Percentiles rank a stretch among this genome's conserved stretches.
Evolutionary conservation across 257 asterid genomes (phyloP).

Genomic region (Prunella vulgaris): DNA sequence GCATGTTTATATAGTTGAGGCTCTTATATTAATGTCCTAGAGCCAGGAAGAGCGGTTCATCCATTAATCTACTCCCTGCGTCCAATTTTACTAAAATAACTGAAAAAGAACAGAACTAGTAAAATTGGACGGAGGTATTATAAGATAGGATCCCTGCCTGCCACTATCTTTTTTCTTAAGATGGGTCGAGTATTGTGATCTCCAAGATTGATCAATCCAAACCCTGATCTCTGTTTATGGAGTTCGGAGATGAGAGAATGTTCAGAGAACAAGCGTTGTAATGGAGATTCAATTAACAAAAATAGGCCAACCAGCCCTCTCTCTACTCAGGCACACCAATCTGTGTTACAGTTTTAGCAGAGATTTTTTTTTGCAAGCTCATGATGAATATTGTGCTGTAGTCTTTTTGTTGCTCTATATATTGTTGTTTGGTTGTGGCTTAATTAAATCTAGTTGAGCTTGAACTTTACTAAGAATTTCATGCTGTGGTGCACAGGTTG

Average conservation of each 20-base stretch:
- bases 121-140: no score
- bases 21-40: no score
- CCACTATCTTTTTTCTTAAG: background rate
- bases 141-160: no score
- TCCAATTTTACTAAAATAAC: no score
- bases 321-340: background rate
- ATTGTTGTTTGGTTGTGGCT: background rate
- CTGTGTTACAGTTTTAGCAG: background rate
- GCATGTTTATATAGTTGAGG: no score
- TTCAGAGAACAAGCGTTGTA: background rate
- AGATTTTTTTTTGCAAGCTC: background rate
- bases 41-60: no score
- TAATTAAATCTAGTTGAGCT: background rate
- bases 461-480: background rate
- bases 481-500: slow-evolving; percentile 49
- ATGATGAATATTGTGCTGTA: no score
- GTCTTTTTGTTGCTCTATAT: background rate
- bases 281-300: background rate
- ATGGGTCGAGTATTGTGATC: background rate
- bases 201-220: background rate
- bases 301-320: background rate
- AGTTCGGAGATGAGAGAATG: background rate
- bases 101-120: no score
- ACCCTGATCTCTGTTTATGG: background rate
- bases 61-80: no score